A percentile compares a stretch with the other conserved stretches of the same genome.
Evolutionary conservation across 495 filamentous ascomycete species (phyloP).

Genomic region (Podospora appendiculata): DNA sequence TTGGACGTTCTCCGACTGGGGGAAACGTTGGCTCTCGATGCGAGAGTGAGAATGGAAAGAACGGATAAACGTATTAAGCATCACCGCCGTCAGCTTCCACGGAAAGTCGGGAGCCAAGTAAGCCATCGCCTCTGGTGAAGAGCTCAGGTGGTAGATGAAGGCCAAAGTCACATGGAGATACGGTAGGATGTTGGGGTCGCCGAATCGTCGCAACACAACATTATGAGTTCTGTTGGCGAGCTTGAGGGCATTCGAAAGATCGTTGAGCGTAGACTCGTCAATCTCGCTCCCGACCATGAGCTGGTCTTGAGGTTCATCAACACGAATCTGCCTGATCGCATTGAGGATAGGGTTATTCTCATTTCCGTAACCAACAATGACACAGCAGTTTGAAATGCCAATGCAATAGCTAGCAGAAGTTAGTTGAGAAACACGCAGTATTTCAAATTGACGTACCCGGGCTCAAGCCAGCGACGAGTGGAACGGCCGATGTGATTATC

Average conservation of each 20-base stretch:
- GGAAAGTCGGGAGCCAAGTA: conserved; percentile 43
- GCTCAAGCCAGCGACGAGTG: conserved; percentile 53
- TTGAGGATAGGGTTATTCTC: conserved; percentile 28
- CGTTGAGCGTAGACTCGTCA: conserved; percentile 7
- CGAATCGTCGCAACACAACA: conserved; percentile 51
- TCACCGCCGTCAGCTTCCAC: conserved; percentile 55
- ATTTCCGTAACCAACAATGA: conserved; percentile 30
- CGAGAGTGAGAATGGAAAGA: conserved; percentile 33
- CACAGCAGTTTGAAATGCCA: conserved; percentile 37
- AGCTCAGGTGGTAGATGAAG: conserved; percentile 56
- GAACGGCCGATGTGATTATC: conserved; percentile 53
- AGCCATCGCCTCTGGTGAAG: conserved; percentile 41
- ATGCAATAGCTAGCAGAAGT: conserved; percentile 44
- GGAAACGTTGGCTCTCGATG: conserved; percentile 47
- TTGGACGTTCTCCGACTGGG: conserved; percentile 39
- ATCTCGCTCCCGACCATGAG: conserved; percentile 10
- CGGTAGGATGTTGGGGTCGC: conserved; percentile 58
- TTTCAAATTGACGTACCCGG: conserved; percentile 34
- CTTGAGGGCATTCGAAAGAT: conserved; percentile 19
- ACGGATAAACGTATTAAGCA: conserved; percentile 56
- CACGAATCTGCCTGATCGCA: conserved; percentile 13
- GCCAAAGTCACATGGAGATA: conserved; percentile 61
- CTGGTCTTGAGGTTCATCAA: conserved; percentile 8
- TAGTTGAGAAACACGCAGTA: conserved; percentile 29
- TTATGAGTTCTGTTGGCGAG: conserved; percentile 26